These are phyloP conservation scores for Graphiopsis chlorocephala DNA, from an alignment of 2,329 filamentous ascomycete genomes.

Conservation along the genomic window DNA sequence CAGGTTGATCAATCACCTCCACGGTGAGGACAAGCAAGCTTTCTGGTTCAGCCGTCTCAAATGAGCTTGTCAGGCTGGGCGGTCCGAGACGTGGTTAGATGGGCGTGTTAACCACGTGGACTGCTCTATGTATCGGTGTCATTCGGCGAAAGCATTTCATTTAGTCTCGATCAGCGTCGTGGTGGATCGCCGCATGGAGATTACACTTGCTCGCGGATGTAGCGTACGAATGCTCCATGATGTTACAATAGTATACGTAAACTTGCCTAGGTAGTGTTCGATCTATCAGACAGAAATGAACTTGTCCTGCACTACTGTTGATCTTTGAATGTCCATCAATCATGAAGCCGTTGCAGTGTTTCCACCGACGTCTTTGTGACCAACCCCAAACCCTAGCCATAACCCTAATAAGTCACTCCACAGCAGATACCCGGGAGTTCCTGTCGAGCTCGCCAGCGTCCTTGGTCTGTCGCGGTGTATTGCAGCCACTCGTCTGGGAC, in stretches of 20 bases:
- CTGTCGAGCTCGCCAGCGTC: constrained; percentile 31
- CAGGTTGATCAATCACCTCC: neutral
- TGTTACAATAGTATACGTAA: neutral
- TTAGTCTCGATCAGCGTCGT: no score
- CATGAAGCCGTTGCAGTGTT: neutral
- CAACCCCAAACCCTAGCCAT: neutral
- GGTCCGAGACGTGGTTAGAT: neutral
- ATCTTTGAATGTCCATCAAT: neutral
- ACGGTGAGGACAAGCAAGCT: constrained; percentile 1
- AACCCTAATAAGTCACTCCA: neutral
- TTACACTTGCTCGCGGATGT: neutral
- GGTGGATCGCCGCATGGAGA: neutral
- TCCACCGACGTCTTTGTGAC: neutral
- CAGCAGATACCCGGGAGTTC: neutral
- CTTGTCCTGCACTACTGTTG: no score
- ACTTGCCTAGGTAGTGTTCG: neutral
- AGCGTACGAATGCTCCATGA: neutral
- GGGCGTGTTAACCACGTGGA: neutral
- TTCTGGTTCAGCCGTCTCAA: neutral
- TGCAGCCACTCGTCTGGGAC: constrained; percentile 4
- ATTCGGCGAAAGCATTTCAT: neutral
- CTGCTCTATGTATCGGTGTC: neutral
- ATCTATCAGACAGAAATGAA: no score
- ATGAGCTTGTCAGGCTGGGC: constrained; percentile 12
- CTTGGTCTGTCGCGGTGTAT: neutral